Evolutionary conservation across 805 yeast genomes (phyloP), one percentile per base, ranked within the genome.

Genomic region (Candida montana): DNA sequence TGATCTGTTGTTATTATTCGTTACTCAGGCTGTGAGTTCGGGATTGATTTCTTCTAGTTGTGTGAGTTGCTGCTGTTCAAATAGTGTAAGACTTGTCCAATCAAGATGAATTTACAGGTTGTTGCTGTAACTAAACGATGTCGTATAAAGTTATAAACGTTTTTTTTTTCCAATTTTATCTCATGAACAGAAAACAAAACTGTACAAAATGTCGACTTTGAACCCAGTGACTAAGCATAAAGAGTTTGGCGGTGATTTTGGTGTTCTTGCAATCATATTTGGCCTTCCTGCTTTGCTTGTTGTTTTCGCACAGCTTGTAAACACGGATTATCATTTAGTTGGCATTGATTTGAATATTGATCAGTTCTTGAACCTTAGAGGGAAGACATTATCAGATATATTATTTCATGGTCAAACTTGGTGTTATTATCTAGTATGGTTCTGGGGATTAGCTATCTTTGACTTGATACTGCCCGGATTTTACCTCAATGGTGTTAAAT

Each of bases 201-300:
- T 5, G 16, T 13, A 6, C 20, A 35, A 20, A 20, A 40, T 41
- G 48, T 31, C 49, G 5, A n/a, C 36, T 27, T 51, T 44, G 48
- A 91, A 91, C 55, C 97, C 97, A 4, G 60, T 55, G 35, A 87
- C 97, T 1, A 67, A 62, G 4, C 75, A 79, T 35, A 67, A 68
- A 45, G 98, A 91, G 61, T 91, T 91, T 61, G 72, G 74, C 26
- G 99, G 99, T 0, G 62, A 73, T 5, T 60, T 74, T 1, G 99
- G 99, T 5, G 88, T 93, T 0, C 33, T 77, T 2, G 72, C 69
- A 4, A 75, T 91, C 43, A 64, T 91, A 0, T 13, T 77, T 2
- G 83, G 83, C 1, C 67, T 91, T 19, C 96, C 97, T 1, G 33
- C 69, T 0, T 65, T 87, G 10, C 71, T 84, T 15, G 61, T 80